Evolutionary conservation across 2,329 filamentous ascomycete species (phyloP), one percentile per base, ranked within the genome.

Genomic region (Scedosporium minutisporum): DNA sequence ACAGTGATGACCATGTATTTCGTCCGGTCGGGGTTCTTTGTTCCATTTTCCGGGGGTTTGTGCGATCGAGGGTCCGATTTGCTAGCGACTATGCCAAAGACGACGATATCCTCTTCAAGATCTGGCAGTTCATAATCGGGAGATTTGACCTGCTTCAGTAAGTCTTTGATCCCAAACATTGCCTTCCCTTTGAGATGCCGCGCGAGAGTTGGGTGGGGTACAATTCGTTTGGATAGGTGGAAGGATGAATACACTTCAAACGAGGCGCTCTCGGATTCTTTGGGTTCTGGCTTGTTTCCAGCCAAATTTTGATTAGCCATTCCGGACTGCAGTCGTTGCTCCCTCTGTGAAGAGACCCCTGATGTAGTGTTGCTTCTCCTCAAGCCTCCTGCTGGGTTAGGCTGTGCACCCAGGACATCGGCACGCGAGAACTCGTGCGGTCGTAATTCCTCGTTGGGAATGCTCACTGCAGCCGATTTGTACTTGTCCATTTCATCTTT

Each of bases 1-100:
- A 99, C 80, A 1, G 86, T 90, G 65, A 99, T 78, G 1, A 93
- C 88, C 90, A 99, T 97, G 77, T 96, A 99, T 73, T 96, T 97
- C 59, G 88, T 88, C 21, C 82, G 80, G 62, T 87, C 82, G 9
- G 83, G 80, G 55, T 82, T 74, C 65, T 79, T 77, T 33, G 73
- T 76, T 5, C 78, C 33, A 7, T 78, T 77, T 63, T 74, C 74
- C 21, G 71, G 76, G 3, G 78, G 74, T 66, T 82, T 81, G 70
- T 87, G 85, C 1, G 77, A 71, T 48, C 86, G 87, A 0, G 95
- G 92, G 0, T 89, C 86, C 0, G 95, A 96, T 73, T 97, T 97
- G 53, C 87, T 89, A 6, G 91, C 91, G 23, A 99, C 83, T 63
- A 97, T 87, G 7, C 86, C 95, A 69, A 97, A 87, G 1, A 97